A percentile compares a stretch with the other conserved stretches of the same genome.
Conservation (phyloP, 2,329 filamentous ascomycete genomes). For the Cercospora sp. region DNA sequence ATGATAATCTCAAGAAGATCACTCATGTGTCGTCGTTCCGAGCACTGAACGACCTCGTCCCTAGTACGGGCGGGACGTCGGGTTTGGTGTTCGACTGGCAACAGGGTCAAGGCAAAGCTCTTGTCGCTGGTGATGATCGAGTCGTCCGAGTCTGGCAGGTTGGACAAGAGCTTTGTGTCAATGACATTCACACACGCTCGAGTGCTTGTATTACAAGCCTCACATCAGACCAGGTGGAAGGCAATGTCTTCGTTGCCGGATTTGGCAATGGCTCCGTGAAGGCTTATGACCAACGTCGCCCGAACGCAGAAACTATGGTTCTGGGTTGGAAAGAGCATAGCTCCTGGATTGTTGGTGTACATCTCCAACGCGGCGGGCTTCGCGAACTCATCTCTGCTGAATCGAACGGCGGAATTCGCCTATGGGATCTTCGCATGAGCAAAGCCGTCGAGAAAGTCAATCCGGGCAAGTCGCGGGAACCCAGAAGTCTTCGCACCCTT, state of each 20-base stretch:
- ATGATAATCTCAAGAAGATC: slow-evolving; percentile 73
- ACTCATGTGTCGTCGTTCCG: slow-evolving; percentile 90
- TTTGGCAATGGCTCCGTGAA: slow-evolving; percentile 94
- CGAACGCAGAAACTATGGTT: slow-evolving; percentile 87
- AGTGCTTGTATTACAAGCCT: slow-evolving; percentile 94
- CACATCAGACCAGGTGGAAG: slow-evolving; percentile 96
- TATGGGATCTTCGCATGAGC: slow-evolving; percentile 87
- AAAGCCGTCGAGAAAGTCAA: slow-evolving; percentile 38
- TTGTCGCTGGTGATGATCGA: slow-evolving; percentile 95
- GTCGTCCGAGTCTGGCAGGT: slow-evolving; percentile 97
- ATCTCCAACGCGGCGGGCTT: slow-evolving; percentile 93
- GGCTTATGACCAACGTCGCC: slow-evolving; percentile 87
- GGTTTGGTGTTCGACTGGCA: slow-evolving; percentile 99
- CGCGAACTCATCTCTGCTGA: slow-evolving; percentile 88
- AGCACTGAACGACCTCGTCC: slow-evolving; percentile 88
- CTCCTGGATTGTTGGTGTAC: slow-evolving; percentile 93
- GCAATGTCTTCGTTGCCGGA: slow-evolving; percentile 91
- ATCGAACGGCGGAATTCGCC: slow-evolving; percentile 85
- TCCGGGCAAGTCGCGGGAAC: slow-evolving; percentile 51
- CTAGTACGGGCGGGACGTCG: slow-evolving; percentile 82
- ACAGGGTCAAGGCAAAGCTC: slow-evolving; percentile 88
- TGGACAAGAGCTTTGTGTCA: slow-evolving; percentile 85
- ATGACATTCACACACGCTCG: slow-evolving; percentile 90
- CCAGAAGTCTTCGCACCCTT: slow-evolving; percentile 61
- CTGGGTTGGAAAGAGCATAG: slow-evolving; percentile 95